These are phyloP conservation scores for Dorcoceras hygrometricum DNA, from an alignment of 257 asterid genomes.

Conservation along the genomic window DNA sequence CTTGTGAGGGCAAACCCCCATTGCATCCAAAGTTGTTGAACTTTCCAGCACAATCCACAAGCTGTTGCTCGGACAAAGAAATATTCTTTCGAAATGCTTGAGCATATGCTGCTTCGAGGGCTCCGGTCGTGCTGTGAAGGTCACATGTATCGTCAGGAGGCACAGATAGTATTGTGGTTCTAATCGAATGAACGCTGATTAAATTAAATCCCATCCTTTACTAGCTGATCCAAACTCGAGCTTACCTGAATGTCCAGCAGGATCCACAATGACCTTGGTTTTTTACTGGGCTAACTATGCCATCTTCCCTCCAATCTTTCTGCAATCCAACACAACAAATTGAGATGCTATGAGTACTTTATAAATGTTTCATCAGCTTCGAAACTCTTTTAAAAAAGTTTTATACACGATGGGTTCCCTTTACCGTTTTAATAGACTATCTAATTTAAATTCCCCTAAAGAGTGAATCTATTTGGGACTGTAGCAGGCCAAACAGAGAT, in stretches of 20 bases:
- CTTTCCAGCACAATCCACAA: constrained; percentile 93
- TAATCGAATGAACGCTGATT: background rate
- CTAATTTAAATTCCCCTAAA: background rate
- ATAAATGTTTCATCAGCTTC: constrained; percentile 6
- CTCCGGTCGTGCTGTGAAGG: constrained; percentile 84
- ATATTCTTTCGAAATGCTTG: constrained; percentile 76
- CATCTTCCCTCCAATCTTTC: constrained; percentile 91
- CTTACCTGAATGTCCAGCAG: constrained; percentile 97
- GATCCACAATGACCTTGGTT: constrained; percentile 90
- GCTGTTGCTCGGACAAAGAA: constrained; percentile 95
- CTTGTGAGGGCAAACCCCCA: constrained; percentile 96
- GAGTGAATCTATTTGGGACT: background rate
- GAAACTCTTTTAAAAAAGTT: background rate
- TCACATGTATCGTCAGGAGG: constrained; percentile 6
- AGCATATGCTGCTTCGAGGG: constrained; percentile 90
- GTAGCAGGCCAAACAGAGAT: background rate
- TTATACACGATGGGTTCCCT: background rate
- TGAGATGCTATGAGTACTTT: constrained; percentile 15
- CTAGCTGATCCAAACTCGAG: constrained; percentile 13
- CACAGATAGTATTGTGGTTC: background rate
- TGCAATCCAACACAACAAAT: constrained; percentile 31
- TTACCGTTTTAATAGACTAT: too few relatives aligned
- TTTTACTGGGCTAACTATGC: constrained; percentile 88
- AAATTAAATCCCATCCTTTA: background rate
- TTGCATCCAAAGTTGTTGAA: constrained; percentile 93